Base-by-base conservation (phyloP, 495 filamentous ascomycete genomes). In the Aspergillus coremiiformis region DNA sequence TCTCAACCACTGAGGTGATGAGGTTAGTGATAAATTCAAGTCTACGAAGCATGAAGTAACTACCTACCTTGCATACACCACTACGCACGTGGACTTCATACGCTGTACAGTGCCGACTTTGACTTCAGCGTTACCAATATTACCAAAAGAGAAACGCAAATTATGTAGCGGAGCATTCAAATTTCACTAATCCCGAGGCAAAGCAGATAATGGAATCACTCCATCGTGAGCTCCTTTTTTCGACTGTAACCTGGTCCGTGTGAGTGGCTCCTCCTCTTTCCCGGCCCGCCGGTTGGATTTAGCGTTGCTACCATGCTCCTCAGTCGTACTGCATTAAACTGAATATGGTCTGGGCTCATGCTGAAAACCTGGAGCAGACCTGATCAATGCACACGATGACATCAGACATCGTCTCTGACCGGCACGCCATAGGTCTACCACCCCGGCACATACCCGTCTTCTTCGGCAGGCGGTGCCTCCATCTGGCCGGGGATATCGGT, bases 331-430 rank as follows among this genome's bases (percentile, higher is more conserved):
- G 21, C 20, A 19, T 21, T 41, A 21, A 6, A 21, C 4, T 21
- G 37, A 17, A 15, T 8, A 41, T 41, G 37, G 19, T 12, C 37
- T 20, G 21, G 37, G 37, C 17, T 21, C 15, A 21, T 3, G 33
- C n/a, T 7, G n/a, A 6, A 21, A 41, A 21, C 37, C 37, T 41
- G 37, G 17, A 21, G 37, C 19, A 41, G 37, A 20, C 19, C 22
- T 24, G 17, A 53, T 47, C 51, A 47, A 17, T 27, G 51, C 44
- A 53, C 26, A 10, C 32, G n/a, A 44, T 49, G 37, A 44, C 45
- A 49, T 49, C 45, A 35, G 46, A 49, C 45, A 35, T 37, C 45
- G 37, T 54, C 44, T 48, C 30, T 22, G 47, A 39, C 33, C 22
- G 47, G 39, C n/a, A 8, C 17, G 24, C 17, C 15, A 8, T 14